Base-by-base conservation (phyloP, 1,284 basidiomycete genomes). In the Ceratobasidium sp. region DNA sequence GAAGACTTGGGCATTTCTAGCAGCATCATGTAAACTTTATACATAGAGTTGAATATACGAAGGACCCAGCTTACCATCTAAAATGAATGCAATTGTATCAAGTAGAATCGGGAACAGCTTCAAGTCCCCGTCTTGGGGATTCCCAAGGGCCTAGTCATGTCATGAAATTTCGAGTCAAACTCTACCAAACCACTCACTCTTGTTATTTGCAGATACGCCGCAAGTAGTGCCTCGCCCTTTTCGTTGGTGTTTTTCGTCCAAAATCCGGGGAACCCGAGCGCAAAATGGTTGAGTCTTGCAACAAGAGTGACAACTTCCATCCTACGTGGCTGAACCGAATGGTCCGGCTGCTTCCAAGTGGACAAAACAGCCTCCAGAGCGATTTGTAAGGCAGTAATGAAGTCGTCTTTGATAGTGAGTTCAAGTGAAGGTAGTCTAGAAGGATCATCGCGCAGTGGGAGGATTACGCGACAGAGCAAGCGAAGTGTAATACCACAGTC, bases 11-110 rank as follows among this genome's bases (percentile, higher is more conserved):
- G 89, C 62, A 92, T 87, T 82, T 93, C 93, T 94, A 42, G 20
- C 5, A 20, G 42, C 46, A 54, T n/a, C 13, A 52, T 66, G n/a
- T 5, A 38, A 13, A 17, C 28, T 1, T 44, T 33, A 54, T 12
- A 9, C 23, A 9, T 3, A 3, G 46, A 17, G 56, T 23, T 20
- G 15, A 59, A 3, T 50, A 64, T 23, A 33, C 81, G 20, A 65
- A 10, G 65, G 54, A 48, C 57, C 44, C 44, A 40, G 70, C 88
- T 80, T 81, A 93, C 93, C 94, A 81, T 94, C 93, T 54, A 92
- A 86, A 9, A 93, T 84, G 82, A 91, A 93, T 81, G 90, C 90
- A 0, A 93, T 85, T 1, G 93, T 94, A 84, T 95, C 93, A 15
- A 93, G 84, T 38, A 94, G 84, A 40, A 94, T 83, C 0, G 91